phyloP scores from a whole-genome alignment of 768 basidiomycete species.

The Calocybe indica region DNA sequence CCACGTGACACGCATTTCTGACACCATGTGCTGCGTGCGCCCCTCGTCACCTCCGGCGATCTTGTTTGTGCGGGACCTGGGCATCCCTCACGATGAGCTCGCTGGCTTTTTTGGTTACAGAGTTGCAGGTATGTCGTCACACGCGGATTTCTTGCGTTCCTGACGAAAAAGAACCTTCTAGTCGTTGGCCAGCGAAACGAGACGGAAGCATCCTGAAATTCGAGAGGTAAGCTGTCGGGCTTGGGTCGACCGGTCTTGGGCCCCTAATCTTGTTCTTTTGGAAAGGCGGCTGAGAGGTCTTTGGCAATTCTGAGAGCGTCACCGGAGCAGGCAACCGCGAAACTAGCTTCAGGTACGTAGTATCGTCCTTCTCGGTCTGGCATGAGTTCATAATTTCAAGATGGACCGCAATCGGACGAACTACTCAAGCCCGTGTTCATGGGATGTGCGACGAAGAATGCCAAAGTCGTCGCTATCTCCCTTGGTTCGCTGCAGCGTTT shows the following conservation, averaged over 20 bases:
- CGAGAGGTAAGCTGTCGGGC: conserved; percentile 61
- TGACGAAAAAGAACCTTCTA: conserved; percentile 19
- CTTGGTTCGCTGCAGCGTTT: conserved; percentile 88
- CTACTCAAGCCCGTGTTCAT: conserved; percentile 86
- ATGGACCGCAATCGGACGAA: conserved; percentile 75
- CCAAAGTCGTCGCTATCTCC: conserved; percentile 91
- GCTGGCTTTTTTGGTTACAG: conserved; percentile 11
- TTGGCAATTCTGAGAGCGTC: conserved; percentile 74
- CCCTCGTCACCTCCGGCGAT: no score
- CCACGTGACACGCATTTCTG: no score
- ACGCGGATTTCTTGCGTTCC: neutral
- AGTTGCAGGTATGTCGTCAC: conserved; percentile 7
- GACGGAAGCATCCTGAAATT: conserved; percentile 87
- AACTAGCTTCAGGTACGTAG: conserved; percentile 64
- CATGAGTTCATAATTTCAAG: conserved; percentile 25
- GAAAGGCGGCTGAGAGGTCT: conserved; percentile 82
- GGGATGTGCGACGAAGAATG: conserved; percentile 89
- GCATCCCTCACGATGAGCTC: conserved; percentile 13
- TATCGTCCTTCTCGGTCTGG: conserved; percentile 1
- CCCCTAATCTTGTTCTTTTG: conserved; percentile 14
- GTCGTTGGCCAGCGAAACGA: conserved; percentile 86
- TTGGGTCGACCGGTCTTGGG: neutral
- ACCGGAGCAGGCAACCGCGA: conserved; percentile 71
- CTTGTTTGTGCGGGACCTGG: no score
- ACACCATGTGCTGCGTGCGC: no score